Conservation (phyloP, 1,139 yeast species). For the Candida labiduridarum region DNA sequence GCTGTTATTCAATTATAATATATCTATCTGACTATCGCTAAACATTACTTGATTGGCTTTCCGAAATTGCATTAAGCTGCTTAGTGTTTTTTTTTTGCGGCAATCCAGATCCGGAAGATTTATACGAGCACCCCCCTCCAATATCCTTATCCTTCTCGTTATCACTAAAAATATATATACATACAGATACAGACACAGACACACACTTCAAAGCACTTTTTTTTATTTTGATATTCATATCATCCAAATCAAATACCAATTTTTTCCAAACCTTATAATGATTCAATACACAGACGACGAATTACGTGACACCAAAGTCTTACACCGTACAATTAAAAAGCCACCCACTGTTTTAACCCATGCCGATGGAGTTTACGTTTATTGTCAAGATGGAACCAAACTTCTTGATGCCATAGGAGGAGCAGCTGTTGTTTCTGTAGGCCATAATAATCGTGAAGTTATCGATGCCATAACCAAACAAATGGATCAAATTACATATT, state of each 20-base stretch:
- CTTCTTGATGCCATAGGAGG: background rate
- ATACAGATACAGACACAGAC: no score
- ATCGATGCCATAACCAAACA: conserved; percentile 21
- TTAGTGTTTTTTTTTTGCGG: background rate
- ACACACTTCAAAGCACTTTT: no score
- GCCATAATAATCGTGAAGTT: conserved; percentile 30
- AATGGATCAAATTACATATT: conserved; percentile 16
- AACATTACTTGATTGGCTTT: no score
- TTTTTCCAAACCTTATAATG: background rate
- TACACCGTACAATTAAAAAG: background rate
- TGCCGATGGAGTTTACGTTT: background rate
- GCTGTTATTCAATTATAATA: no score
- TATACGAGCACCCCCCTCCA: no score
- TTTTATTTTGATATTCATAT: background rate
- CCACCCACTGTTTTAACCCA: background rate
- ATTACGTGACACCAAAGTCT: background rate
- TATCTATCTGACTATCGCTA: no score
- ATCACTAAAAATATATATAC: background rate
- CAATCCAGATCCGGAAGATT: background rate
- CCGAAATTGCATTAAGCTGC: no score
- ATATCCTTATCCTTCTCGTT: background rate
- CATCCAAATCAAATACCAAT: background rate
- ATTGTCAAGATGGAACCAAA: background rate
- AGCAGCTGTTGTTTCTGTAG: conserved; percentile 30
- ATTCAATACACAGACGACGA: background rate